Evolutionary conservation across 208 protist genomes (phyloP).

Genomic region (Wallacemonas sp.): DNA sequence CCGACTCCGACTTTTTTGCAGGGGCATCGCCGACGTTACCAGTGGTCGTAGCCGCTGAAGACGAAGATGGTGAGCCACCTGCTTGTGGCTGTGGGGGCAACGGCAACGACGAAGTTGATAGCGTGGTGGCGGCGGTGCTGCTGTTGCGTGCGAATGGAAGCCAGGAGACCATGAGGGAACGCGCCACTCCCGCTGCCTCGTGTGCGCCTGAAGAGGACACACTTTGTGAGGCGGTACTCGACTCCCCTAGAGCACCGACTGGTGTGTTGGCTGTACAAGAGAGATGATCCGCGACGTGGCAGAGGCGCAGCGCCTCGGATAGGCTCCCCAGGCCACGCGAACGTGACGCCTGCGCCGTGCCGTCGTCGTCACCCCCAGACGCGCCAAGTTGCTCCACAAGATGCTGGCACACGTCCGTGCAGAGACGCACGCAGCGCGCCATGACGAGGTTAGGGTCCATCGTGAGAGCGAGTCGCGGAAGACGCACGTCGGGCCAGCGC

Average conservation of each 20-base stretch:
- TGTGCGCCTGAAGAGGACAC: not conserved
- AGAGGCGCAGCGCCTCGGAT: not conserved
- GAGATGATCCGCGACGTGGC: not conserved
- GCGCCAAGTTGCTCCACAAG: not conserved
- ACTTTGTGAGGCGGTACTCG: too few relatives aligned
- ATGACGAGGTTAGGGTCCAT: constrained; percentile 6
- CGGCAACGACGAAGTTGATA: not conserved
- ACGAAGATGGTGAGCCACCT: too few relatives aligned
- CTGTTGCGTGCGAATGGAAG: not conserved
- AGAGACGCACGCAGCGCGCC: constrained; percentile 5
- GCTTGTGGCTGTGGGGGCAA: too few relatives aligned
- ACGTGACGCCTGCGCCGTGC: not conserved
- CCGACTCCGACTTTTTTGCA: not conserved
- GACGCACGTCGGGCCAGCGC: not conserved
- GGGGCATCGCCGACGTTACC: too few relatives aligned
- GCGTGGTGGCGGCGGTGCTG: not conserved
- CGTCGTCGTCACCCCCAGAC: not conserved
- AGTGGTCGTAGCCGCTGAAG: too few relatives aligned
- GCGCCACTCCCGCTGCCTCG: not conserved
- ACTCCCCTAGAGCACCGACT: too few relatives aligned
- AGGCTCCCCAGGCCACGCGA: not conserved
- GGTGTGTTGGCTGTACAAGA: too few relatives aligned
- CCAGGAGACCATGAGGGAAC: not conserved
- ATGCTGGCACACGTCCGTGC: not conserved
- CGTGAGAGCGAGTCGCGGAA: constrained; percentile 1